Conservation (phyloP, 2,329 filamentous ascomycete species). For the Penicillium psychrosexuale region DNA sequence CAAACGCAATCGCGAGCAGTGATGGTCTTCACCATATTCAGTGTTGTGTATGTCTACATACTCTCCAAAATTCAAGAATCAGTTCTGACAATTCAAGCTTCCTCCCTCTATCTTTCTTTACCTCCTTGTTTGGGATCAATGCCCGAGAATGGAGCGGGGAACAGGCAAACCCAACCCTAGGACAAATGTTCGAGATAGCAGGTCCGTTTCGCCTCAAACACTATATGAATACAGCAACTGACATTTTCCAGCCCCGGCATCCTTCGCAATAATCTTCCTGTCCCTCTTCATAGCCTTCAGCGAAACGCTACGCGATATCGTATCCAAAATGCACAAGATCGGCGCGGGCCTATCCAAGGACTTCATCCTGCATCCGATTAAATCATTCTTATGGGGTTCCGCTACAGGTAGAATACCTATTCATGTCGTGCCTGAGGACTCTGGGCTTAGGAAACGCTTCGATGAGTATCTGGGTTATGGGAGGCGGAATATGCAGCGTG, state of each 20-base stretch:
- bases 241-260: conserved; percentile 36
- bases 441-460: conserved; percentile 21
- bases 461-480: conserved; percentile 27
- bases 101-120: conserved; percentile 63
- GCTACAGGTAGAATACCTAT: conserved; percentile 8
- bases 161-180: conserved; percentile 36
- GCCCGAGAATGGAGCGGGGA: conserved; percentile 58
- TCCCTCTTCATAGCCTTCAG: conserved; percentile 58
- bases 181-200: conserved; percentile 28
- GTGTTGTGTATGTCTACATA: conserved; percentile 50
- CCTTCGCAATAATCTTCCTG: conserved; percentile 50
- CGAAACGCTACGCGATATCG: conserved; percentile 26
- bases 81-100: conserved; percentile 38
- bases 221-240: background rate
- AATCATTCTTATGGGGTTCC: conserved; percentile 9
- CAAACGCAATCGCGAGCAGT: conserved; percentile 61
- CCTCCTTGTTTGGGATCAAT: conserved; percentile 64
- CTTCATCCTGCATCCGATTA: conserved; percentile 21
- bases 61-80: too few relatives aligned
- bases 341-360: conserved; percentile 22
- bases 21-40: conserved; percentile 59
- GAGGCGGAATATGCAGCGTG: conserved; percentile 18
- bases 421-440: conserved; percentile 18
- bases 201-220: conserved; percentile 16
- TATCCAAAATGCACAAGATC: conserved; percentile 26